Evolutionary conservation across 352 stramenopile genomes (phyloP).

Genomic region (Phytopythium aichiense): DNA sequence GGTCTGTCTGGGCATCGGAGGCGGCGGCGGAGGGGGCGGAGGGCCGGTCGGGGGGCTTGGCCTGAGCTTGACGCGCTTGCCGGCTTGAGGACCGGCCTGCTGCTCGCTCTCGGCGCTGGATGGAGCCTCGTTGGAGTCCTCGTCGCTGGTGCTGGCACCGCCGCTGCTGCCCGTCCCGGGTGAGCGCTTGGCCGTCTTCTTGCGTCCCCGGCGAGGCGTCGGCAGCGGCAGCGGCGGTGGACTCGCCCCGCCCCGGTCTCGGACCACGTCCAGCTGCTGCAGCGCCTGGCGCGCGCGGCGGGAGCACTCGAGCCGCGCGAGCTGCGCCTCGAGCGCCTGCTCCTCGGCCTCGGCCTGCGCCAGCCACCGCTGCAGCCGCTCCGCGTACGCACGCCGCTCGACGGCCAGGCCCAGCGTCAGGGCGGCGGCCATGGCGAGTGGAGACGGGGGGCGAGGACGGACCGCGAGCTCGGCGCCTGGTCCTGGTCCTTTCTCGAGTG

Average conservation of each 20-base stretch:
- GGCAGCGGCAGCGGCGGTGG: background rate
- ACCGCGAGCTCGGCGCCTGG: background rate
- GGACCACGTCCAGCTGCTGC: conserved; percentile 13
- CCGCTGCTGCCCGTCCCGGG: background rate
- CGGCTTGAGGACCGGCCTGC: background rate
- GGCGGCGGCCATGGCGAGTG: background rate
- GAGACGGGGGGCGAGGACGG: too few species aligned
- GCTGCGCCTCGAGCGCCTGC: background rate
- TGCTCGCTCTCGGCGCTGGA: background rate
- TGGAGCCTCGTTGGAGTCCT: background rate
- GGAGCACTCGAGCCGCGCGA: background rate
- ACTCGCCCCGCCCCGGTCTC: background rate
- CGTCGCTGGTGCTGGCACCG: background rate
- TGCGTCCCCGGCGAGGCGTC: background rate
- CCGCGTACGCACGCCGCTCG: conserved; percentile 2
- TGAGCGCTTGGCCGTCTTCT: background rate
- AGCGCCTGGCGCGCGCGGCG: background rate
- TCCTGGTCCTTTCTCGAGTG: background rate
- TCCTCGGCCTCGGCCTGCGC: background rate
- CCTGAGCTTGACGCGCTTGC: background rate
- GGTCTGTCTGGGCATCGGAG: background rate
- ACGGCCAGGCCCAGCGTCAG: background rate
- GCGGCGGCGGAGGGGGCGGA: background rate
- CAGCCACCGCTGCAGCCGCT: background rate
- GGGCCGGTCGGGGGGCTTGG: background rate